Percentiles rank a stretch among this genome's conserved stretches.
Evolutionary conservation across 345 rosid genomes (phyloP).

Genomic region (Salix udensis): DNA sequence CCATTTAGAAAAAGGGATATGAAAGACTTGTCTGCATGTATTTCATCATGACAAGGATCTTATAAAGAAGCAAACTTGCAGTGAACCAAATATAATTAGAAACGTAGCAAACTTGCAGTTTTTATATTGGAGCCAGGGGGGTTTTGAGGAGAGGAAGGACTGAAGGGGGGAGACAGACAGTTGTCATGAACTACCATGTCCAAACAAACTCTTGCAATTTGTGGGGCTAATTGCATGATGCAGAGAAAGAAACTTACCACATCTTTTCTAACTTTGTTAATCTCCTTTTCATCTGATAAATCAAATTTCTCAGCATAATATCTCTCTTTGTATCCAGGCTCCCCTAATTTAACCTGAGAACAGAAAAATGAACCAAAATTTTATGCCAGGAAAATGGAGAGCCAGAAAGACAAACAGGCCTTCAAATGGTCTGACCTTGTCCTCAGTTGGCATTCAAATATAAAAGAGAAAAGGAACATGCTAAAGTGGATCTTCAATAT

Average conservation of each 20-base stretch:
- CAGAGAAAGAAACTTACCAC: constrained; percentile 43
- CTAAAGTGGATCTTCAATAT: not conserved
- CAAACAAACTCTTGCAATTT: not conserved
- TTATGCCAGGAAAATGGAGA: not conserved
- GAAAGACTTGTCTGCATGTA: not conserved
- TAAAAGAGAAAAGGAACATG: not conserved
- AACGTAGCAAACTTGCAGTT: not conserved
- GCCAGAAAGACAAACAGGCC: not conserved
- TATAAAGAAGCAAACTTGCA: not conserved
- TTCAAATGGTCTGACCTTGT: not conserved
- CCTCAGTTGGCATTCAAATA: not conserved
- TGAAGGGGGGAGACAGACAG: not conserved
- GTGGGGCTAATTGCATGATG: not conserved
- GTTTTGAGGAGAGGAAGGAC: not conserved
- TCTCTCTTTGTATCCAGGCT: constrained; percentile 92
- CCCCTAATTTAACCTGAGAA: constrained; percentile 79
- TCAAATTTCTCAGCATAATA: constrained; percentile 86
- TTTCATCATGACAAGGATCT: not conserved
- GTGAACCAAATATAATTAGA: not conserved
- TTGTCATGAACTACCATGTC: not conserved
- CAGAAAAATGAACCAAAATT: not conserved
- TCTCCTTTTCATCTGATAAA: constrained; percentile 52
- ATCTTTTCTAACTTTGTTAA: constrained; percentile 63
- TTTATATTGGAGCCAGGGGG: not conserved
- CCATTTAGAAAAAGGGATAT: not conserved